Evolutionary conservation across 106 monocot genomes (phyloP), one percentile per base, ranked within the genome.

Genomic region (Triglochin maritima): DNA sequence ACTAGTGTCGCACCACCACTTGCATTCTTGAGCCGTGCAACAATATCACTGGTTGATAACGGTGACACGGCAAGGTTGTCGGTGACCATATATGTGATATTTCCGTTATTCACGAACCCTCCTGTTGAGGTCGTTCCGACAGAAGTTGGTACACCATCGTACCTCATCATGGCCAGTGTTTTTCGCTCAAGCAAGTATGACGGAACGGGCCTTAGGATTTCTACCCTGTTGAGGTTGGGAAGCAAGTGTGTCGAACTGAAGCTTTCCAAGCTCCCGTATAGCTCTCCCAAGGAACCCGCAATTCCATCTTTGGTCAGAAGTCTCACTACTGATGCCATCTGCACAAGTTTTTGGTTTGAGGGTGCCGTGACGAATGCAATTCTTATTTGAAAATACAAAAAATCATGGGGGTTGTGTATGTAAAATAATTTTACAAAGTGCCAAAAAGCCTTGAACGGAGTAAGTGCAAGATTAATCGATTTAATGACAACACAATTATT

Each of bases 221-320:
- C 48, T 2, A 12, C 17, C 11, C n/a, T 47, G 15, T 64, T 48
- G n/a, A 64, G 8, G 8, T 64, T 64, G n/a, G 64, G 9, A 46
- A 49, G 64, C 64, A 46, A 64, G 49, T 64, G n/a, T 17, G 10
- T 14, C 4, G 49, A 17, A 16, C 49, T 49, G 17, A 64, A 49
- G 15, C 64, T 49, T 64, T 64, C 64, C 47, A 64, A 13, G 49
- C 64, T 64, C 15, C 17, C 44, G 64, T 64, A 64, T 17, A 64
- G 49, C 47, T 64, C 64, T 49, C 64, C 64, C 5, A 64, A 43
- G 1, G 41, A 50, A 49, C 64, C 64, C n/a, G 43, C 64, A 46
- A 64, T 48, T 2, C 43, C 12, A 43, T 64, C 48, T 48, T 64
- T 47, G 17, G n/a, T 64, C 8, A 64, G 64, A 47, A 64, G 6